These are phyloP conservation scores for Lactifluus subvellereus DNA, from an alignment of 768 basidiomycete species.

Conservation along the genomic window DNA sequence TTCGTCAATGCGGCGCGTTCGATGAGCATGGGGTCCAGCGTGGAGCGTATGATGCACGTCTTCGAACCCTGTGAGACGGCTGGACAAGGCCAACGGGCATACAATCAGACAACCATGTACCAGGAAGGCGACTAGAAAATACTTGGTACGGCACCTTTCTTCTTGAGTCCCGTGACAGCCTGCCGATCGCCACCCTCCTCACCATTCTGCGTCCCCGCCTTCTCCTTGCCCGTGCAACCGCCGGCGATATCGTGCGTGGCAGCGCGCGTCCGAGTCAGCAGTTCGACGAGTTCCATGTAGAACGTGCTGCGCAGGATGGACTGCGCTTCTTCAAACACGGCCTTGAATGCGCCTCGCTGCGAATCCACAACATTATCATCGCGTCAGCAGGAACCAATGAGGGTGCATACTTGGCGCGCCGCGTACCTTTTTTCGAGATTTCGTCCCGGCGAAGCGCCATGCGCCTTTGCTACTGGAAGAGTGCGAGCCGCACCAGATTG, in stretches of 20 bases:
- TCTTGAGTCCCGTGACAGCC: constrained; percentile 48
- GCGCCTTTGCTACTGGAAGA: constrained; percentile 74
- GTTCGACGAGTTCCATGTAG: constrained; percentile 81
- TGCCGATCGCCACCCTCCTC: constrained; percentile 16
- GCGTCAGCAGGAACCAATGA: too few species aligned
- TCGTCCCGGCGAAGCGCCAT: constrained; percentile 70
- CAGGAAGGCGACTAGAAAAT: too few species aligned
- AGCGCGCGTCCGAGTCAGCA: constrained; percentile 57
- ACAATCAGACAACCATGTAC: not conserved
- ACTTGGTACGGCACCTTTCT: constrained; percentile 44
- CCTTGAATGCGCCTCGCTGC: constrained; percentile 53
- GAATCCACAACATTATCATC: constrained; percentile 40
- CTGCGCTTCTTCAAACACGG: constrained; percentile 61
- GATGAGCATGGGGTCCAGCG: constrained; percentile 56
- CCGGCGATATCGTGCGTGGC: constrained; percentile 43
- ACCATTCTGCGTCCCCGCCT: constrained; percentile 29
- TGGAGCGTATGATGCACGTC: constrained; percentile 81
- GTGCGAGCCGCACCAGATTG: constrained; percentile 70
- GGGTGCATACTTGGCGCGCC: too few species aligned
- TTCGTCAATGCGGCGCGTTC: constrained; percentile 52
- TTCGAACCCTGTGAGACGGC: constrained; percentile 60
- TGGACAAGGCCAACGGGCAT: constrained; percentile 23
- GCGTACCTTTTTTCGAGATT: constrained; percentile 58
- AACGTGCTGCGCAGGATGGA: constrained; percentile 55
- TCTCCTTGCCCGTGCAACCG: constrained; percentile 32